These are phyloP conservation scores for Salix arbutifolia DNA, from an alignment of 345 rosid genomes.

Conservation along the genomic window DNA sequence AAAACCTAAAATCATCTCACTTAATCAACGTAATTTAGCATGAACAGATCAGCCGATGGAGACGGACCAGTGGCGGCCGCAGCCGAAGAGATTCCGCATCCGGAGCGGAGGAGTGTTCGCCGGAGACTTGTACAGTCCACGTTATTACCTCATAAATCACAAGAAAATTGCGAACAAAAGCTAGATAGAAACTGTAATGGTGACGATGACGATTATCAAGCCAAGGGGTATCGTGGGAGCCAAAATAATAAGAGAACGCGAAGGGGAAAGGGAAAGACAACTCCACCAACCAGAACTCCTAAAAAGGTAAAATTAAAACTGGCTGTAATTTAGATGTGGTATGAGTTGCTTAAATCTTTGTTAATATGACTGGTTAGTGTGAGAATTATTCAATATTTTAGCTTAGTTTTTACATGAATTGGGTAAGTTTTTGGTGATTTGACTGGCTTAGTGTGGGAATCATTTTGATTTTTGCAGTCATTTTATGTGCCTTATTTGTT, in stretches of 20 bases:
- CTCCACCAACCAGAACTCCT: conserved; percentile 44
- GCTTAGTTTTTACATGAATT: background rate
- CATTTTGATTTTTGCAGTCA: background rate
- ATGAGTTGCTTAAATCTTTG: background rate
- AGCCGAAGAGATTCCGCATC: conserved; percentile 8
- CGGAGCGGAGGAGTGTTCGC: conserved; percentile 39
- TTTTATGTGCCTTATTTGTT: background rate
- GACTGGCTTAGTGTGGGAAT: background rate
- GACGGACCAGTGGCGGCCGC: background rate
- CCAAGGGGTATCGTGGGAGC: conserved; percentile 42
- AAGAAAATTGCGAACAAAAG: conserved; percentile 28
- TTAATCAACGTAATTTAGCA: background rate
- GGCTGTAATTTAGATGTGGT: background rate
- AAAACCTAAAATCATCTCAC: background rate
- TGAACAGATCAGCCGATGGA: conserved; percentile 12
- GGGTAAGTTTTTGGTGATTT: background rate
- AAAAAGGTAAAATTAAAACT: conserved; percentile 42
- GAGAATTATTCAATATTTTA: background rate
- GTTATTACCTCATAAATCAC: conserved; percentile 48
- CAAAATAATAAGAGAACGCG: conserved; percentile 55
- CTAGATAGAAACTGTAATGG: conserved; percentile 19
- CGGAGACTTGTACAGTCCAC: conserved; percentile 80
- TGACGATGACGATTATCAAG: conserved; percentile 31
- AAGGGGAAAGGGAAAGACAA: conserved; percentile 41
- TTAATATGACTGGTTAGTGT: background rate